Conservation (phyloP, 2,329 filamentous ascomycete species). For the Coleophoma cylindrospora region DNA sequence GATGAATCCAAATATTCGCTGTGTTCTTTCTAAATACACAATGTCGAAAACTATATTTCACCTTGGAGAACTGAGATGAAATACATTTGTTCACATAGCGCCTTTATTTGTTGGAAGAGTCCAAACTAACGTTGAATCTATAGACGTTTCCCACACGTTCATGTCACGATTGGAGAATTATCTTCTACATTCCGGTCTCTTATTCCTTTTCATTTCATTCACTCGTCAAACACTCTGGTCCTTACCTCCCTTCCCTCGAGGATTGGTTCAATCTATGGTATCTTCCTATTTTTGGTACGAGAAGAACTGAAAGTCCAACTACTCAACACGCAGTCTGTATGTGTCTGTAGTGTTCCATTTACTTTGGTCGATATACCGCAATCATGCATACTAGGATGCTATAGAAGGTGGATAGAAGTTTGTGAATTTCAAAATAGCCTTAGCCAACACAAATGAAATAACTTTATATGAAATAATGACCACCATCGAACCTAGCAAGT, state of each 20-base stretch:
- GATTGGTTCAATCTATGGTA: constrained; percentile 48
- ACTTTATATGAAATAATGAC: too few relatives aligned
- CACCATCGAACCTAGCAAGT: too few relatives aligned
- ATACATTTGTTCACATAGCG: not conserved
- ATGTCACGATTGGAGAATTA: not conserved
- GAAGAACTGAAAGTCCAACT: constrained; percentile 56
- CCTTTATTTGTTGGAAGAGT: not conserved
- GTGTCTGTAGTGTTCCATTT: constrained; percentile 67
- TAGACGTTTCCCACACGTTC: not conserved
- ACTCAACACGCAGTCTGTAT: constrained; percentile 53
- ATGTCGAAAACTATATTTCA: constrained; percentile 31
- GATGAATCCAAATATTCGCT: constrained; percentile 30
- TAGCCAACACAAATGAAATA: too few relatives aligned
- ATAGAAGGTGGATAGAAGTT: too few relatives aligned
- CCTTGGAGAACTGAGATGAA: constrained; percentile 32
- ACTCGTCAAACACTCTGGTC: constrained; percentile 79
- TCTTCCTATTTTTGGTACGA: constrained; percentile 77
- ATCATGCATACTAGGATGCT: too few relatives aligned
- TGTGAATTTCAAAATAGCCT: too few relatives aligned
- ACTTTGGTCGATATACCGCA: constrained; percentile 50
- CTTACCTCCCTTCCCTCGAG: constrained; percentile 45
- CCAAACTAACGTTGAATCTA: not conserved
- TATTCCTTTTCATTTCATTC: constrained; percentile 8
- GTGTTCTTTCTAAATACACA: constrained; percentile 27
- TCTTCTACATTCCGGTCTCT: not conserved